phyloP scores from a whole-genome alignment of 129 eudicot species.

The Dittrichia graveolens region DNA sequence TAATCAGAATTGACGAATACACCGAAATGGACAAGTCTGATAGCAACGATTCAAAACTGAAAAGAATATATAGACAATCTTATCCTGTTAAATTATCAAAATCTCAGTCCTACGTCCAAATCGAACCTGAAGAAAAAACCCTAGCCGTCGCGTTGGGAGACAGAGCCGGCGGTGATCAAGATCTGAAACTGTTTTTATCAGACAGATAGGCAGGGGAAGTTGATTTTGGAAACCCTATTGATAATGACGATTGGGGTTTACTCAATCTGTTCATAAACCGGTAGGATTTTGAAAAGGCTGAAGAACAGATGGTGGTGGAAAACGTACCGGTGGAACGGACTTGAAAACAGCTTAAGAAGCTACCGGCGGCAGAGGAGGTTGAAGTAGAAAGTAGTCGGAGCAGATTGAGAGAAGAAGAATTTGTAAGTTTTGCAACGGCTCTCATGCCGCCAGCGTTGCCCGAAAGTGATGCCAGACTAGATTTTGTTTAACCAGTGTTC shows the following conservation, averaged over 20 bases:
- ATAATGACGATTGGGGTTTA: not conserved
- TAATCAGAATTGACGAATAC: not conserved
- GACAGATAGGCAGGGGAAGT: too few relatives aligned
- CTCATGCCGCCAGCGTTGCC: slow-evolving; percentile 1
- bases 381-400: not conserved
- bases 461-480: slow-evolving; percentile 23
- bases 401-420: not conserved
- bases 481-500: not conserved
- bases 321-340: not conserved
- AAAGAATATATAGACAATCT: not conserved
- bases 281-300: not conserved
- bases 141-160: slow-evolving; percentile 16
- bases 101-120: not conserved
- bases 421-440: slow-evolving; percentile 19
- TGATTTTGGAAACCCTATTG: too few relatives aligned
- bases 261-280: not conserved
- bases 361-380: not conserved
- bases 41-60: slow-evolving; percentile 18
- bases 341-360: slow-evolving; percentile 7
- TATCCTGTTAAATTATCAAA: slow-evolving; percentile 11
- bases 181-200: not conserved
- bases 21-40: not conserved
- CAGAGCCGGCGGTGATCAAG: not conserved
- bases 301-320: not conserved
- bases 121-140: slow-evolving; percentile 20